Evolutionary conservation across 352 stramenopile species (phyloP).

Genomic region (Pythium vanterpoolii): DNA sequence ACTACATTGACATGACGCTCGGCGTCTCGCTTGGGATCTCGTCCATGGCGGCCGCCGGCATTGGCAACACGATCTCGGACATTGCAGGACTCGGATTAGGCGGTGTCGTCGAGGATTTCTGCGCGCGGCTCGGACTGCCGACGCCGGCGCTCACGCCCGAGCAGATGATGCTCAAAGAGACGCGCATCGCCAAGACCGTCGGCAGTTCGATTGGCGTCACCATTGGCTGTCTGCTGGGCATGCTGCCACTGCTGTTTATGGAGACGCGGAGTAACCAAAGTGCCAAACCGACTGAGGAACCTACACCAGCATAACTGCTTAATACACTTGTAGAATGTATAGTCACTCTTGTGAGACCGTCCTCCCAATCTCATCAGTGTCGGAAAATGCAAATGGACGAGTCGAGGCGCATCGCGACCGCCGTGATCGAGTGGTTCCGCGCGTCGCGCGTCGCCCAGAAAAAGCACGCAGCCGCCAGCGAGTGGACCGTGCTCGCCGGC

Average conservation of each 20-base stretch:
- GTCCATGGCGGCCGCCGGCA: conserved; percentile 81
- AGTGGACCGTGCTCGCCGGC: conserved; percentile 67
- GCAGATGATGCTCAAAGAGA: conserved; percentile 70
- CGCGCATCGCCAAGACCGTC: conserved; percentile 60
- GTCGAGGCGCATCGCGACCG: conserved; percentile 15
- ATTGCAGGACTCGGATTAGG: conserved; percentile 62
- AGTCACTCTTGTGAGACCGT: conserved; percentile 22
- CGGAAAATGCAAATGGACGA: conserved; percentile 7
- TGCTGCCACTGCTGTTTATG: conserved; percentile 74
- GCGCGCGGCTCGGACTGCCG: conserved; percentile 56
- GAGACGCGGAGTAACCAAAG: conserved; percentile 39
- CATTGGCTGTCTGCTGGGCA: conserved; percentile 73
- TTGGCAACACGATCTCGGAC: conserved; percentile 86
- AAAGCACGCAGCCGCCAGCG: conserved; percentile 37
- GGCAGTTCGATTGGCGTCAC: conserved; percentile 68
- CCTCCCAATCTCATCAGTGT: background rate
- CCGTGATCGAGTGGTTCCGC: conserved; percentile 64
- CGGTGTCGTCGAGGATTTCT: conserved; percentile 82
- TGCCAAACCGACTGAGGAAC: background rate
- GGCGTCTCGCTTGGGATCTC: conserved; percentile 83
- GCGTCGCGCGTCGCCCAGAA: conserved; percentile 45
- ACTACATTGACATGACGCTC: conserved; percentile 85
- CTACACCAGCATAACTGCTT: background rate
- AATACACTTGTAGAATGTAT: conserved; percentile 18
- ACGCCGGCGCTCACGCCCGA: conserved; percentile 50